These are phyloP conservation scores for Pseudocercospora fuligena DNA, from an alignment of 2,329 filamentous ascomycete species.

Conservation along the genomic window DNA sequence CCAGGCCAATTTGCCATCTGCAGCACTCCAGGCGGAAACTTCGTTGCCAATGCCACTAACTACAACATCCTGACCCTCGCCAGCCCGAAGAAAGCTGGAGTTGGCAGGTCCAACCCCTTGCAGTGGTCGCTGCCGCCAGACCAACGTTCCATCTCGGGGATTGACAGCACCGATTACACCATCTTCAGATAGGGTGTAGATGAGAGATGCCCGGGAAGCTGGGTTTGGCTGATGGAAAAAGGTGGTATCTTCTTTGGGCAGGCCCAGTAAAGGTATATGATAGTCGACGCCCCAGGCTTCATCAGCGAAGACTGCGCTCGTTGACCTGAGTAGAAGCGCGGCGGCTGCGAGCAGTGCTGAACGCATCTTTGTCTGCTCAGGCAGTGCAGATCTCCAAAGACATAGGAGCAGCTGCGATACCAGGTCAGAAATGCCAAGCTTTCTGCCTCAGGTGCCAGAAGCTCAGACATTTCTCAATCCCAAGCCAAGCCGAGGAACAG, in stretches of 20 bases:
- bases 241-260: conserved; percentile 80
- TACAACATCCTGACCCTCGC: conserved; percentile 78
- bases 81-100: conserved; percentile 65
- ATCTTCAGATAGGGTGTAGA: conserved; percentile 89
- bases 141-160: conserved; percentile 78
- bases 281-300: conserved; percentile 93
- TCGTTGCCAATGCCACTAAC: conserved; percentile 72
- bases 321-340: conserved; percentile 54
- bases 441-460: not conserved
- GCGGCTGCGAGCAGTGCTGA: conserved; percentile 36
- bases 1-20: conserved; percentile 81
- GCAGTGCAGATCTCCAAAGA: conserved; percentile 2
- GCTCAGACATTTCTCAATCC: not conserved
- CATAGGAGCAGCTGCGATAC: not conserved
- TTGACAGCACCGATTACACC: conserved; percentile 86
- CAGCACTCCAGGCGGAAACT: conserved; percentile 81
- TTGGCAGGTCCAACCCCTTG: conserved; percentile 40
- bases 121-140: conserved; percentile 84
- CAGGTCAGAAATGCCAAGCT: not conserved
- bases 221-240: conserved; percentile 91
- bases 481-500: not conserved
- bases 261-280: conserved; percentile 85
- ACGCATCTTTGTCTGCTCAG: conserved; percentile 27
- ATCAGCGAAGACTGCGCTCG: conserved; percentile 78
- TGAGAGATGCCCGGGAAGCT: conserved; percentile 81